These are phyloP conservation scores for Acanthamoeba sp. DNA, from an alignment of 208 protist genomes.

Conservation along the genomic window DNA sequence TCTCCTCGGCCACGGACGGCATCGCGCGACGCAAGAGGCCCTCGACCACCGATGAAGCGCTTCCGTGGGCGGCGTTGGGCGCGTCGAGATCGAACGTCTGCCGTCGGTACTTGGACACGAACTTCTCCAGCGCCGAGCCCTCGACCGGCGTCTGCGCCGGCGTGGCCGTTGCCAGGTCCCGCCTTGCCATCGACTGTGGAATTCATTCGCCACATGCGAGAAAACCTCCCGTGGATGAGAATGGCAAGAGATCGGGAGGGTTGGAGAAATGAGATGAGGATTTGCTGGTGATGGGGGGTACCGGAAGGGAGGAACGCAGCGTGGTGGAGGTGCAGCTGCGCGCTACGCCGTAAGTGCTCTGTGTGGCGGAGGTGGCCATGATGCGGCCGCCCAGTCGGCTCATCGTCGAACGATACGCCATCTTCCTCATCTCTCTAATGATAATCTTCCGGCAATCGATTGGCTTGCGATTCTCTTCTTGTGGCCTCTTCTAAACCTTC, in stretches of 20 bases:
- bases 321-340: neutral
- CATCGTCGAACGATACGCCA: neutral
- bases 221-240: no score
- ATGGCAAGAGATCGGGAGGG: no score
- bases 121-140: constrained; percentile 33
- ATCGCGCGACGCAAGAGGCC: constrained; percentile 33
- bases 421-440: constrained; percentile 11
- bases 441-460: neutral
- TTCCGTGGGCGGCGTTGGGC: neutral
- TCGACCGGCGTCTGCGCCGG: neutral
- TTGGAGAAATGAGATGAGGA: no score
- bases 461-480: neutral
- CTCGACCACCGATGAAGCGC: constrained; percentile 29
- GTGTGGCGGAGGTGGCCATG: neutral
- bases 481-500: no score
- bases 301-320: neutral
- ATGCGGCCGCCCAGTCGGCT: neutral
- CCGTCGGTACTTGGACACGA: constrained; percentile 50
- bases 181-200: neutral
- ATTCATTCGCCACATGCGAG: neutral
- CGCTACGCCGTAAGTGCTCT: neutral
- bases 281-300: no score
- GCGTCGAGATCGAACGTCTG: constrained; percentile 55
- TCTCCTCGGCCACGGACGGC: neutral
- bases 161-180: neutral